phyloP scores from a whole-genome alignment of 768 basidiomycete genomes.

The Auriscalpium vulgare region DNA sequence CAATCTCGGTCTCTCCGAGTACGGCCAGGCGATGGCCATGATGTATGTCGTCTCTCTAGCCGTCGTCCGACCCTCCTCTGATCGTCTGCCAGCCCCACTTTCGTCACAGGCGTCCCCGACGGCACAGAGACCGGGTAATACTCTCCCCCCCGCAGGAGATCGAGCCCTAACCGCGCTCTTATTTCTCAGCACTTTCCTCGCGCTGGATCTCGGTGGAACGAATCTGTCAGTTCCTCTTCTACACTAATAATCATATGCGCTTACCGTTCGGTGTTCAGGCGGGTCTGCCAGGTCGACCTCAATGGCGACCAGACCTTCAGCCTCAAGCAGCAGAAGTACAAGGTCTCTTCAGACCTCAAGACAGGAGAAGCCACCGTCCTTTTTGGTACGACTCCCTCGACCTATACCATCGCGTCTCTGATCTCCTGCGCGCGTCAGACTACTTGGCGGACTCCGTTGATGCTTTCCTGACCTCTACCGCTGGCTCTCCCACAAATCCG shows the following conservation, averaged over 20 bases:
- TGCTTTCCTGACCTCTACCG: constrained; percentile 71
- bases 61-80: neutral
- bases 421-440: constrained; percentile 40
- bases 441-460: constrained; percentile 97
- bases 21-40: constrained; percentile 86
- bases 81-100: constrained; percentile 61
- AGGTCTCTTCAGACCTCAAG: constrained; percentile 89
- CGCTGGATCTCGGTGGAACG: constrained; percentile 94
- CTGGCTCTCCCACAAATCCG: neutral
- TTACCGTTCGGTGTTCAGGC: constrained; percentile 37
- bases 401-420: neutral
- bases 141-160: neutral
- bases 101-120: constrained; percentile 91
- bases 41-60: constrained; percentile 42
- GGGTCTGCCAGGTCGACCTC: constrained; percentile 91
- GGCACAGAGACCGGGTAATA: constrained; percentile 87
- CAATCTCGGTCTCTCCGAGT: constrained; percentile 58
- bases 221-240: constrained; percentile 66
- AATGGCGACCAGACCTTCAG: constrained; percentile 84
- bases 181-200: constrained; percentile 75
- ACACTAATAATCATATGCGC: constrained; percentile 1
- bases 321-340: constrained; percentile 93
- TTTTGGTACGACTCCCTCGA: constrained; percentile 52
- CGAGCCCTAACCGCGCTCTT: neutral
- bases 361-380: constrained; percentile 81